Evolutionary conservation across 2,329 filamentous ascomycete species (phyloP), one percentile per base, ranked within the genome.

Genomic region (Gnomoniopsis smithogilvyi): DNA sequence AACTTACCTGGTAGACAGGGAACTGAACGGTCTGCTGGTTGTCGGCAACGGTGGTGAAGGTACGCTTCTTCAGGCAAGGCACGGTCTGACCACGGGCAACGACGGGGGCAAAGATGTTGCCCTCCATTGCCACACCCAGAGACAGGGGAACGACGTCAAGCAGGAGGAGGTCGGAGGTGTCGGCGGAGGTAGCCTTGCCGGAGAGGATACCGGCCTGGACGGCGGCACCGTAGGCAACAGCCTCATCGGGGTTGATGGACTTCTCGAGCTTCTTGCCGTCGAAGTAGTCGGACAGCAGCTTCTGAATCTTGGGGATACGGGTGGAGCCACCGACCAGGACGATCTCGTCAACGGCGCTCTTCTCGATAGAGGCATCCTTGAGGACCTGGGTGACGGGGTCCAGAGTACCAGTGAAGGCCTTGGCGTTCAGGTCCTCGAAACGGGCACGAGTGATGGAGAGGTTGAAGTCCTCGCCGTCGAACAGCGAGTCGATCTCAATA

Each of bases 181-280:
- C 95, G 69, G 92, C 92, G 51, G 92, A 96, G 67, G 91, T 95
- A 69, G 95, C 95, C 88, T 97, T 96, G 76, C 95, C 95, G 61
- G 94, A 97, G 66, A 99, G 89, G 76, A 99, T 97, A 87, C 93
- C 95, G 68, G 95, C 95, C 83, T 99, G 95, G 64, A 99, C 94
- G 70, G 95, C 95, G 67, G 95, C 95, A 88, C 95, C 95, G 80
- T 97, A 97, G 70, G 95, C 95, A 72, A 99, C 95, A 69, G 95
- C 95, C 85, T 99, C 95, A 75, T 99, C 95, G 71, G 95, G 95
- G 87, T 99, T 99, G 84, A 98, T 98, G 84, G 91, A 95, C 86
- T 97, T 98, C 87, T 98, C 94, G 68, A 97, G 91, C 90, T 99
- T 97, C 92, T 99, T 99, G 80, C 93, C 93, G 76, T 96, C 91